Evolutionary conservation across 345 rosid genomes (phyloP), one percentile per base, ranked within the genome.

Genomic region (Eucalyptus regnans): DNA sequence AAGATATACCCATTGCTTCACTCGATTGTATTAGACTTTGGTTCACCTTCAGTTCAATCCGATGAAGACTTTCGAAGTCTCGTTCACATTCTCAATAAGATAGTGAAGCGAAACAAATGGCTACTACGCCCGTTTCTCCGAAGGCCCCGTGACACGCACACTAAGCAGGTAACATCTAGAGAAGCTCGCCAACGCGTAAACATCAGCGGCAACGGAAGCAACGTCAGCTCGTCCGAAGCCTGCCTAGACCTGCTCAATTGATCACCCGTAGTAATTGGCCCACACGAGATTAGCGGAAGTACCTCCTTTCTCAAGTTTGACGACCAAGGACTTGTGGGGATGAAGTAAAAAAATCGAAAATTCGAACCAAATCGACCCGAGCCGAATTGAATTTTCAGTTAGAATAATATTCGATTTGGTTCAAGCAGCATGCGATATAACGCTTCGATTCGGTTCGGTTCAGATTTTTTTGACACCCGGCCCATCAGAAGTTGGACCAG

Each of bases 111-210:
- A 33, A 68, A 33, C 43, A 8, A 68, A 16, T 33, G 43, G 23
- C 80, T 3, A 4, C 80, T 1, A 8, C 43, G 5, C 80, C 80
- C 80, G 2, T 33, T 33, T 68, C 80, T 31, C 80, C 23, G 23
- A 41, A 20, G 22, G 43, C 79, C 3, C 79, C 23, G 6, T 31
- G 6, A 16, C 41, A 18, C 2, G 9, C 79, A 7, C 22, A 31
- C 41, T 0, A 0, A 66, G 37, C 5, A 6, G 44, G 25, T 17
- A 33, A 68, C 25, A 33, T 68, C 44, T 68, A 0, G 44, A 9
- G 44, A 68, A 68, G 76, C 41, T 66, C 76, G 20, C 41, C 11
- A 17, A 33, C 11, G 25, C 25, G 44, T 25, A 71, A 71, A 17
- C 44, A 9, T 71, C 44, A 18, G 81, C 0, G 25, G 44, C 81